Evolutionary conservation across 768 basidiomycete genomes (phyloP), one percentile per base, ranked within the genome.

Genomic region (Boletus rubroflammeus): DNA sequence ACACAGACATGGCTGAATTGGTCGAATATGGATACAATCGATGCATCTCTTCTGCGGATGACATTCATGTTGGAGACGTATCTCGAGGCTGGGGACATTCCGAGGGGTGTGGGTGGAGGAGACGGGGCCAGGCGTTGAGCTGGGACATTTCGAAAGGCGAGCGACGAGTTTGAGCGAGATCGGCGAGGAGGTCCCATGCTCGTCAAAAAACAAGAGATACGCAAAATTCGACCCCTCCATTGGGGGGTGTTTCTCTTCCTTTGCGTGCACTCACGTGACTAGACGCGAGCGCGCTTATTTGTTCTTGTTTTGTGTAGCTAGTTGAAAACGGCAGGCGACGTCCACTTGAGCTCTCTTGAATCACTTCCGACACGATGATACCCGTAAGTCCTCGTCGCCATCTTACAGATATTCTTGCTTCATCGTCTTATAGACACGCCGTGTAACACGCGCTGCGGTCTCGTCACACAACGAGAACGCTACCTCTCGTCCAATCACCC

Each of bases 1-100:
- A 90, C 75, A 73, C 89, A 90, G 51, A 90, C 89, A 73, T 92
- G 88, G 62, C 85, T 88, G 76, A 92, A 91, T 63, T 91, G 88
- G 73, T 93, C 90, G 61, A 91, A 83, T 62, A 93, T 90, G 31
- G 85, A 83, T 50, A 79, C 73, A 61, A 93, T 91, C 32, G 87
- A 82, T 13, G 90, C 83, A 65, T 93, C 90, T 64, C 88, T 79
- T 57, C 87, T 80, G 46, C 85, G 81, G 25, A 93, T 77, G 53
- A 90, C 88, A 64, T 84, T 89, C 73, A 93, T 81, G 74, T 93
- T 93, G 70, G 82, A 81, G 60, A 81, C 72, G 68, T 92, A 90
- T 67, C 85, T 72, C 29, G 83, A 80, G 8, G 79, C 77, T 13
- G 84, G 77, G 5, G 85, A 80, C 84, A 87, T 88, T 58, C 82